Evolutionary conservation across 164 flowering plant genomes (phyloP), one percentile per base, ranked within the genome.

Genomic region (Umbilicus rupestris): DNA sequence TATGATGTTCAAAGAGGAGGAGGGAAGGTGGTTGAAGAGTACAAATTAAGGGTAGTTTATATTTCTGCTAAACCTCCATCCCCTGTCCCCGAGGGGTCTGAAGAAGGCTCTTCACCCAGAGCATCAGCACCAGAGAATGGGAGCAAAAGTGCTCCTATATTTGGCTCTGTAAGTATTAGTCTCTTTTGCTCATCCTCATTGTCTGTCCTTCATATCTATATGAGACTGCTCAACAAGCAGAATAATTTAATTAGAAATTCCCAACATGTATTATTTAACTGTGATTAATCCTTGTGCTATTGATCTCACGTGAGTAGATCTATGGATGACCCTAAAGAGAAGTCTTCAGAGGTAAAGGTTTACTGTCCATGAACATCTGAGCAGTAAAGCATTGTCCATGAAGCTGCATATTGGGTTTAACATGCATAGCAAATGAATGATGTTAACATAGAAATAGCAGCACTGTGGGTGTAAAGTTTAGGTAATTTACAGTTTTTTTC

Each of bases 1-100:
- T 76, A n/a, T 68, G 62, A 72, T 90, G 98, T 93, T 93, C 65
- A 83, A 78, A 59, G 90, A 81, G 78, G 90, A 82, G 66, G 79
- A 67, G 89, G 90, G 39, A 85, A 82, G 71, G 74, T 80, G 60
- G 83, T 93, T 47, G 96, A 86, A 62, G 98, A 90, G 76, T 81
- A 77, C 78, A 90, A 82, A 72, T 76, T 93, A 82, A 80, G 87
- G 77, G 96, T 91, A 16, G 68, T 84, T 68, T 93, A 89, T 64
- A 71, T 90, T 66, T 90, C 88, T 71, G 89, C 95, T 0, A 83
- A 85, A 64, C 96, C 95, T 6, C 97, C 97, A 11, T 94, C 97
- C 1, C 95, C 96, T 14, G 96, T 94, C 19, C 96, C 92, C 10
- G 96, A 93, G 79, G 97, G 78, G 69, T 81, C 96, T 44, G 97